Base-by-base conservation (phyloP, 345 rosid genomes). In the Populus ilicifolia region DNA sequence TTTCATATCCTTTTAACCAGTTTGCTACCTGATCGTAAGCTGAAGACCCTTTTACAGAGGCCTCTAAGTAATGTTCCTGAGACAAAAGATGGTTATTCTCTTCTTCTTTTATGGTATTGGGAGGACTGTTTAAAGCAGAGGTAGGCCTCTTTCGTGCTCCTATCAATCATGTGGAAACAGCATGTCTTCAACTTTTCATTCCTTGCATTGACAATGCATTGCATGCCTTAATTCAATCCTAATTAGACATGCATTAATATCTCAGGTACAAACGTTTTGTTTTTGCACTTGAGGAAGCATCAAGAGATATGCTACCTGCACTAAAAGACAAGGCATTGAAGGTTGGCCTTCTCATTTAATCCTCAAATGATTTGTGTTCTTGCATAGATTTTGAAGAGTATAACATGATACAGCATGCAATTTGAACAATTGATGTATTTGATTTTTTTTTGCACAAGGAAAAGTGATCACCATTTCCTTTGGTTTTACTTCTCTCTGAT, bases 111-210 rank as follows among this genome's bases (percentile, higher is more conserved):
- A 78, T 96, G 97, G 99, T 93, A 93, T 78, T 96, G 96, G 91
- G 99, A 96, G 83, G 99, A 96, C n/a, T 89, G 97, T 86, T 83
- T 96, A 80, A 96, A 92, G 89, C 92, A 87, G 80, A 93, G 98
- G 99, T 96, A 79, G 77, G 64, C 65, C 17, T 69, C 43, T 61
- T 39, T 66, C 38, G 69, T 77, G 56, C 52, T 23, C 8, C 8
- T 13, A 69, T 36, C 59, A 71, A 30, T 69, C 36, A 61, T 36
- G 63, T 35, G 21, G 52, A 38, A 21, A n/a, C 23, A 56, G 41
- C 69, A 11, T 56, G 50, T 14, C 5, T 38, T 77, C 18, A 9
- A 69, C 44, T 52, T 20, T 41, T 70, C 21, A 18, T 69, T 39
- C 4, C 29, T 2, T 74, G 29, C 46, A 30, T 44, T 56, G 48